Evolutionary conservation across 2,329 filamentous ascomycete genomes (phyloP), one percentile per base, ranked within the genome.

Genomic region (Achaetomium macrosporum): DNA sequence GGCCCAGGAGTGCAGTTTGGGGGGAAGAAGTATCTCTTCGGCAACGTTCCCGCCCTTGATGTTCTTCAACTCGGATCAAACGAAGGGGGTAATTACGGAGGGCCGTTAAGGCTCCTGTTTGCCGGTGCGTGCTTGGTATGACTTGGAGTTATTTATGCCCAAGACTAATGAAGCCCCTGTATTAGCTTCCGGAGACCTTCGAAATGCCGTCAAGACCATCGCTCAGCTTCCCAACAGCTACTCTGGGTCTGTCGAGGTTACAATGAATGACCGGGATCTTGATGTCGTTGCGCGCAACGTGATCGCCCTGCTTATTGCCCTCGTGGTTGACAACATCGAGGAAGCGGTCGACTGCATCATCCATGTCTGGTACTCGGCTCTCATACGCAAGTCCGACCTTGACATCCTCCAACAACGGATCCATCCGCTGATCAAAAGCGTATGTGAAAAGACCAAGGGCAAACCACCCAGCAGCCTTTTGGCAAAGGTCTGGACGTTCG

Each of bases 331-430:
- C 39, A 25, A 42, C 39, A 42, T 33, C 7, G 45, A 47, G 9
- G 37, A 30, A 13, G 45, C 45, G 12, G 16, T 47, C 25, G 45
- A 47, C 20, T 47, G 45, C 45, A 47, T 8, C 13, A 52, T 73
- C 1, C 72, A 76, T 58, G 9, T 75, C 4, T 76, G 73, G 73
- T 76, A 76, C 59, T 77, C 73, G 0, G 68, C 69, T 49, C 66
- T 50, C 41, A 44, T 50, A 2, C 48, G 31, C 25, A 29, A 43
- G 8, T 20, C 39, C 20, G 39, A 42, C 29, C 39, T 49, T 8
- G 30, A 20, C 30, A 35, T 42, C 29, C 29, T 49, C 29, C 48
- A 50, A 25, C 17, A 43, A 15, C n/a, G n/a, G 19, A 19, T 50
- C 20, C 31, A 25, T 16, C 48, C 48, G 2, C 41, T 50, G 1